Evolutionary conservation across 768 basidiomycete genomes (phyloP).

Genomic region (Boletus rufocinnamomeus): DNA sequence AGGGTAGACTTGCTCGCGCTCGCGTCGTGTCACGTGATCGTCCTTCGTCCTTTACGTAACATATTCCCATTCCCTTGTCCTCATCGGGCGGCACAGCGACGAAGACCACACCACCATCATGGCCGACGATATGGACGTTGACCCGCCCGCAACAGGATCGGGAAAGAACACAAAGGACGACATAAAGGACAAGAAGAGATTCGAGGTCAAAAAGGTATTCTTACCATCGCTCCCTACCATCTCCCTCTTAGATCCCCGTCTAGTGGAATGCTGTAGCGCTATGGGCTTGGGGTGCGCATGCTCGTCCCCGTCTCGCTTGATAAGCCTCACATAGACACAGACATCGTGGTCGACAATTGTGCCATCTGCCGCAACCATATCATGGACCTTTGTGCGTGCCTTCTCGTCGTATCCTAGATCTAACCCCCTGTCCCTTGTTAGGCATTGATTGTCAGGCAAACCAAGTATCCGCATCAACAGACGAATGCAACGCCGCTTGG

Average conservation of each 20-base stretch:
- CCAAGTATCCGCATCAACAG: conserved; percentile 94
- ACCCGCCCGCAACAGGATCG: conserved; percentile 41
- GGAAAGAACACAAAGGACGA: conserved; percentile 54
- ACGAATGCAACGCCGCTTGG: conserved; percentile 98
- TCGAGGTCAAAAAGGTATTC: conserved; percentile 97
- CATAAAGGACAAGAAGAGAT: conserved; percentile 75
- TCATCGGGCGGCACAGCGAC: neutral
- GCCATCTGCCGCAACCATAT: conserved; percentile 99
- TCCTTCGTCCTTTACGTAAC: conserved; percentile 19
- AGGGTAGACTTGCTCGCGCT: conserved; percentile 43
- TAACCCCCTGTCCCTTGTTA: conserved; percentile 34
- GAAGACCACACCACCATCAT: conserved; percentile 33
- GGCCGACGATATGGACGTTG: conserved; percentile 75
- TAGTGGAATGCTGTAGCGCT: conserved; percentile 99
- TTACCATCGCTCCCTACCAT: conserved; percentile 1
- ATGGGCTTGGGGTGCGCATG: conserved; percentile 91
- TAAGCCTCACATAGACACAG: conserved; percentile 42
- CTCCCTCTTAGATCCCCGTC: neutral
- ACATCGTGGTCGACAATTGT: conserved; percentile 99
- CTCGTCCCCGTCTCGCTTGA: neutral
- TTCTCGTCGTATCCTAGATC: neutral
- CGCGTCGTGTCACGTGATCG: conserved; percentile 42
- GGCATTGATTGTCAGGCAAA: conserved; percentile 99
- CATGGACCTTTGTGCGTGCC: conserved; percentile 93
- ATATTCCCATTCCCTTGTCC: neutral